Conservation (phyloP, 75 land plant species). For the Isoetes taiwanensis region DNA sequence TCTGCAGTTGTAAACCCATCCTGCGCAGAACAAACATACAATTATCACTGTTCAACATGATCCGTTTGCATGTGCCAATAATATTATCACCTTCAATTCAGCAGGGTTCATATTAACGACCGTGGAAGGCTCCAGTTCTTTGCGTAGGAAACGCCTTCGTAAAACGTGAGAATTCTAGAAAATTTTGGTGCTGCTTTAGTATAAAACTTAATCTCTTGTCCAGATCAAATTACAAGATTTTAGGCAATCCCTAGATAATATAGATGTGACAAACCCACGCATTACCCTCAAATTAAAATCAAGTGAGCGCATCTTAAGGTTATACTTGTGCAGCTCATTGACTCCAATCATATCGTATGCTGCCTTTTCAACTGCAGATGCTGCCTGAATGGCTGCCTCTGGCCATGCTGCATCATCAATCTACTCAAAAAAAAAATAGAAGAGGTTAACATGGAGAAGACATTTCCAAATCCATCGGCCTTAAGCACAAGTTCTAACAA, state of each 20-base stretch:
- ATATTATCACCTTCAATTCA: constrained; percentile 63
- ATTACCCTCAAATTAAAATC: constrained; percentile 74
- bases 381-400: constrained; percentile 44
- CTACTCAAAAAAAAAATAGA: not conserved
- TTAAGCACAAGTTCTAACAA: too few relatives aligned
- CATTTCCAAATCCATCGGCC: too few relatives aligned
- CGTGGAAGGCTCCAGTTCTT: constrained; percentile 69
- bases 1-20: constrained; percentile 85
- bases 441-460: not conserved
- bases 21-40: constrained; percentile 19
- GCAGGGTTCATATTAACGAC: constrained; percentile 76
- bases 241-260: too few relatives aligned
- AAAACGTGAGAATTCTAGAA: constrained; percentile 43
- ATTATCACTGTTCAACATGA: not conserved
- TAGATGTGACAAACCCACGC: too few relatives aligned
- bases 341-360: constrained; percentile 53
- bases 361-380: constrained; percentile 53
- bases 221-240: too few relatives aligned
- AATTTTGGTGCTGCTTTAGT: too few relatives aligned
- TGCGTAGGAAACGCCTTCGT: constrained; percentile 56
- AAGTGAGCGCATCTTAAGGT: constrained; percentile 77
- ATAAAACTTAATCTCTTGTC: too few relatives aligned
- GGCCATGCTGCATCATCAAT: constrained; percentile 42
- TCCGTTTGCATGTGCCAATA: not conserved
- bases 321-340: constrained; percentile 70